Percentiles rank a stretch among this genome's conserved stretches.
Evolutionary conservation across 2,329 filamentous ascomycete genomes (phyloP).

Genomic region (Mariannaea sp.): DNA sequence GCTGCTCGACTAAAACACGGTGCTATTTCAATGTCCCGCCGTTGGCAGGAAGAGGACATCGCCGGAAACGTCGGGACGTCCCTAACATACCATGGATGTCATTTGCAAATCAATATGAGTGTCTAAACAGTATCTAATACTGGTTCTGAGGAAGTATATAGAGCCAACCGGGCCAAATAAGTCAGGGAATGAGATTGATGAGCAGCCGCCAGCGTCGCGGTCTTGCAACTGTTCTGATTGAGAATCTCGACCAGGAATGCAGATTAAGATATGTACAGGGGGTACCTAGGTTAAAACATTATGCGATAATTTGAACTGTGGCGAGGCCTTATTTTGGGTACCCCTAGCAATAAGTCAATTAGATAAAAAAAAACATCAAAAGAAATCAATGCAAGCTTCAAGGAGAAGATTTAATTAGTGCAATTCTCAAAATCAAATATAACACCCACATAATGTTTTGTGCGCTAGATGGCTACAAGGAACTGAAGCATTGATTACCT

Average conservation of each 20-base stretch:
- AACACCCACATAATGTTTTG: no score
- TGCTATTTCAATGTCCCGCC: no score
- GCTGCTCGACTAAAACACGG: neutral
- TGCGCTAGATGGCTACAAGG: no score
- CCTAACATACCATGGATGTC: constrained; percentile 12
- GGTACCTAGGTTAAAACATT: no score
- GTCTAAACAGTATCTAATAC: constrained; percentile 15
- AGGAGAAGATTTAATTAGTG: no score
- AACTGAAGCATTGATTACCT: no score
- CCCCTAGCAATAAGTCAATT: no score
- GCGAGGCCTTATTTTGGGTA: constrained; percentile 4
- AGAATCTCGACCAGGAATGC: constrained; percentile 18
- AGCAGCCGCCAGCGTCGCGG: neutral
- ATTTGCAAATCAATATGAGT: neutral
- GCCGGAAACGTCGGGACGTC: constrained; percentile 34
- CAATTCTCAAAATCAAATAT: no score
- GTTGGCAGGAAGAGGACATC: neutral
- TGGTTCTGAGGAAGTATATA: constrained; percentile 5
- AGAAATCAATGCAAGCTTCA: no score
- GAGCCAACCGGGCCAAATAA: no score
- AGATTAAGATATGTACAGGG: no score
- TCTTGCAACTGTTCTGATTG: constrained; percentile 7
- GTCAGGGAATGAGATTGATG: constrained; percentile 9
- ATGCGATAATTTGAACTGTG: constrained; percentile 10
- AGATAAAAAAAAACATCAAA: no score